Base-by-base conservation (phyloP, 305 asterid species). In the Fraxinus greggii region DNA sequence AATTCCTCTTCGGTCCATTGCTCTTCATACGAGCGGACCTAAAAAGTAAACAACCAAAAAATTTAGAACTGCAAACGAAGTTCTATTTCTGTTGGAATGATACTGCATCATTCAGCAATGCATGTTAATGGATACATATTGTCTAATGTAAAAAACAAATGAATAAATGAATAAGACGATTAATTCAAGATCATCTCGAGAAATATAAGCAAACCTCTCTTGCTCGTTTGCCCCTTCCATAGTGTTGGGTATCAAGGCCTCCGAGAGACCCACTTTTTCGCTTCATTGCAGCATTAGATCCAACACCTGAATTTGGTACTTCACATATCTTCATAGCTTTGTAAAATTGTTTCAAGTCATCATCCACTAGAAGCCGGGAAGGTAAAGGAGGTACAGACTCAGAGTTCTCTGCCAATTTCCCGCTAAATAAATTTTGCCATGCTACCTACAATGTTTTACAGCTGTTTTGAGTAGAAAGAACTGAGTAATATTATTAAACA, bases 1-100 rank as follows among this genome's bases (percentile, higher is more conserved):
- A 95, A 97, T 89, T 97, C 99, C 87, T 94, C 98, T 84, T 97
- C 99, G 0, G 98, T 93, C 96, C 93, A 92, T 88, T 93, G 99
- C 92, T 97, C 99, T 91, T 97, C 98, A 84, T 97, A 97, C 33
- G 96, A 91, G 81, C 98, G 98, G 73, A 97, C 98, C 99, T 97
- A 85, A 74, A 61, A 83, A 76, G 84, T 32, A 83, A 78, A 84
- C 77, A 86, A 56, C 78, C 77, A 78, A 79, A 86, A 59, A 81
- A 32, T 78, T 76, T 75, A 84, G 69, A 76, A 76, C 69, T 24
- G 6, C 24, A 17, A 69, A 69, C 59, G 2, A 70, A 77, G 65
- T 82, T 56, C 38, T 70, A 35, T 72, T 77, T 42, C 61, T 28
- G 35, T 15, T 33, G 65, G 26, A 65, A 48, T 29, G 70, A 33